phyloP scores from a whole-genome alignment of 345 rosid genomes.

The Lepidium didymum region DNA sequence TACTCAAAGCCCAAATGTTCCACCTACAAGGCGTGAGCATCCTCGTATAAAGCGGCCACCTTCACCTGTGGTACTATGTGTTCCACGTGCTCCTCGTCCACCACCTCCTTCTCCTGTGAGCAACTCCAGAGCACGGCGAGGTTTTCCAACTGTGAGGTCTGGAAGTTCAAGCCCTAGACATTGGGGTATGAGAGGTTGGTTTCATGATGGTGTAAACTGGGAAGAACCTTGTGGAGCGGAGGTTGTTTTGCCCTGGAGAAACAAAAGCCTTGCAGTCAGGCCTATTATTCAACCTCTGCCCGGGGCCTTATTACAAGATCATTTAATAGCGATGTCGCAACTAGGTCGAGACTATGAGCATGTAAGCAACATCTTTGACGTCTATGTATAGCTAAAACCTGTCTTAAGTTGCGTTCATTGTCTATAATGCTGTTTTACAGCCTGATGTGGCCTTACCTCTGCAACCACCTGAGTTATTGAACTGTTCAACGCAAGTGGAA shows the following conservation, averaged over 20 bases:
- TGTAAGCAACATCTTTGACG: constrained; percentile 41
- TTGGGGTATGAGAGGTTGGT: constrained; percentile 92
- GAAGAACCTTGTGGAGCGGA: constrained; percentile 85
- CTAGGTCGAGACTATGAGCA: constrained; percentile 92
- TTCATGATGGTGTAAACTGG: constrained; percentile 57
- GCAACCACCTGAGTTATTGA: constrained; percentile 64
- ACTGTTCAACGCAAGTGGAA: constrained; percentile 46
- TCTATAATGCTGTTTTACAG: constrained; percentile 45
- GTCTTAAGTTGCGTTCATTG: constrained; percentile 17
- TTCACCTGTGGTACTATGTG: constrained; percentile 95
- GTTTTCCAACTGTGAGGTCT: constrained; percentile 93
- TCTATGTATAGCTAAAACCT: constrained; percentile 1
- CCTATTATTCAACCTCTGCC: constrained; percentile 84
- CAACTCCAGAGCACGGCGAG: constrained; percentile 77
- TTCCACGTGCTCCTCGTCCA: constrained; percentile 87
- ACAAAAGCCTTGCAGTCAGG: constrained; percentile 64
- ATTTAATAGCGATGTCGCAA: constrained; percentile 79
- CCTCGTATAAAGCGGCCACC: constrained; percentile 94
- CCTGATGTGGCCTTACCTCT: constrained; percentile 85
- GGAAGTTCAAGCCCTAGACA: constrained; percentile 99
- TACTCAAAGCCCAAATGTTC: constrained; percentile 74
- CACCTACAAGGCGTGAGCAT: constrained; percentile 66
- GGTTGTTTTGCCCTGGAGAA: constrained; percentile 97
- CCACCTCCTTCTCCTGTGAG: constrained; percentile 95
- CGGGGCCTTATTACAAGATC: constrained; percentile 80